Conservation (phyloP, 305 asterid genomes). For the Solanum hybrid region DNA sequence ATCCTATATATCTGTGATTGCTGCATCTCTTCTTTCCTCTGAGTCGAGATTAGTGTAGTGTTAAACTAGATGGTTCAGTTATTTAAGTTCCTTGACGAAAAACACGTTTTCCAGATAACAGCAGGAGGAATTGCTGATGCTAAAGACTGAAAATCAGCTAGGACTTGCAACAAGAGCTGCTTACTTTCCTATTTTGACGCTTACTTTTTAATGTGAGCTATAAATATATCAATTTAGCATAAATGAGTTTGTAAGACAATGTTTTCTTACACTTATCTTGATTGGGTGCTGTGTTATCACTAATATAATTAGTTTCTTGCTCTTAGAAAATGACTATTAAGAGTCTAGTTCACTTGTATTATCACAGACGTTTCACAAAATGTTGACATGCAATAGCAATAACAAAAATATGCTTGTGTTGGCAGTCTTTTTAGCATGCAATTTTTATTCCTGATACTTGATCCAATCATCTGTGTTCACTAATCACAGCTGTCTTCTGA, state of each 20-base stretch:
- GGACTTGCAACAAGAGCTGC: constrained; percentile 6
- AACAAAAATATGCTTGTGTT: background rate
- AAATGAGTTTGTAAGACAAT: background rate
- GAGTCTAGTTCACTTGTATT: background rate
- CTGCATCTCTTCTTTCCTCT: background rate
- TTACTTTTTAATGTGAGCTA: background rate
- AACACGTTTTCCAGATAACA: constrained; percentile 84
- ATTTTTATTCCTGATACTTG: background rate
- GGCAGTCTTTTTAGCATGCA: background rate
- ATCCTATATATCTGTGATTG: background rate
- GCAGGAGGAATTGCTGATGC: constrained; percentile 98
- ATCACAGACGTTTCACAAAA: background rate
- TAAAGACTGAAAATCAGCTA: constrained; percentile 46
- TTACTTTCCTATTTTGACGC: background rate
- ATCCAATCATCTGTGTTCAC: background rate
- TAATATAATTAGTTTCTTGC: background rate
- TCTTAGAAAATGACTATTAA: background rate
- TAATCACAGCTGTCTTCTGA: background rate
- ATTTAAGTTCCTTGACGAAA: constrained; percentile 31
- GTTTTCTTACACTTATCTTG: background rate
- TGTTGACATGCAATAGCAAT: background rate
- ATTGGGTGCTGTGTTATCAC: background rate
- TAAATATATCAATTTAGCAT: background rate
- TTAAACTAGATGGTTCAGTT: background rate
- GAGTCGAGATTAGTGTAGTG: background rate